phyloP scores from a whole-genome alignment of 176 grass and related monocot species.

The Oryza rufipogon region DNA sequence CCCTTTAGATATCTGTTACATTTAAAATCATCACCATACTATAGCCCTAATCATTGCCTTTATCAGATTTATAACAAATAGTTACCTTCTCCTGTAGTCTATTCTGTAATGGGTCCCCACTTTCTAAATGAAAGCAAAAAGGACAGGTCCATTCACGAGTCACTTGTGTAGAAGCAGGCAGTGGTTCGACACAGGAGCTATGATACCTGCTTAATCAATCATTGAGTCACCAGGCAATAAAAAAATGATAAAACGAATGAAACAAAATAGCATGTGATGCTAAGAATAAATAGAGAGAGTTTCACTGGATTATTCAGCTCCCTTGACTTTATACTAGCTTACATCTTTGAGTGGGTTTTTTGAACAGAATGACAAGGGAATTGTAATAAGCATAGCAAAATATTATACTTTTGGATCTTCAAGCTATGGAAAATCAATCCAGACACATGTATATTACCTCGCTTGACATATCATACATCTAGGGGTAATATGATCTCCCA shows the following conservation, averaged over 20 bases:
- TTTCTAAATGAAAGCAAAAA: conserved; percentile 75
- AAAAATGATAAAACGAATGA: conserved; percentile 29
- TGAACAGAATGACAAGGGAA: conserved; percentile 1
- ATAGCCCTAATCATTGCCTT: conserved; percentile 35
- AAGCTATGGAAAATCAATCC: conserved; percentile 15
- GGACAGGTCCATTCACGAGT: conserved; percentile 52
- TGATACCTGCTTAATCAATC: conserved; percentile 75
- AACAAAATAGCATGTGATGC: background rate
- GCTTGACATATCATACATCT: conserved; percentile 76
- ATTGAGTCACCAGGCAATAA: conserved; percentile 25
- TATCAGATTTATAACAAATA: conserved; percentile 39
- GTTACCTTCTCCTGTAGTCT: conserved; percentile 64
- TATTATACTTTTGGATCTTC: background rate
- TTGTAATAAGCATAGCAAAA: conserved; percentile 5
- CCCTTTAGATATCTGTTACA: conserved; percentile 65
- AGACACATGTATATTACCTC: conserved; percentile 54
- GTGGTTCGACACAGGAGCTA: conserved; percentile 56
- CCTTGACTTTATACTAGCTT: conserved; percentile 20
- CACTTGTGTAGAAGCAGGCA: conserved; percentile 37
- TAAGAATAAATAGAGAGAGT: background rate
- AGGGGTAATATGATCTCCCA: conserved; percentile 50
- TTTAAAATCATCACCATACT: conserved; percentile 26
- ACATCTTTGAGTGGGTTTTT: conserved; percentile 11
- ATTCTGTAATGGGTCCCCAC: conserved; percentile 55
- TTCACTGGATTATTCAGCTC: conserved; percentile 14